Percentiles rank a stretch among this genome's conserved stretches.
These are phyloP conservation scores for Staphylotrichum tortipilum DNA, from an alignment of 495 filamentous ascomycete species.

Conservation along the genomic window DNA sequence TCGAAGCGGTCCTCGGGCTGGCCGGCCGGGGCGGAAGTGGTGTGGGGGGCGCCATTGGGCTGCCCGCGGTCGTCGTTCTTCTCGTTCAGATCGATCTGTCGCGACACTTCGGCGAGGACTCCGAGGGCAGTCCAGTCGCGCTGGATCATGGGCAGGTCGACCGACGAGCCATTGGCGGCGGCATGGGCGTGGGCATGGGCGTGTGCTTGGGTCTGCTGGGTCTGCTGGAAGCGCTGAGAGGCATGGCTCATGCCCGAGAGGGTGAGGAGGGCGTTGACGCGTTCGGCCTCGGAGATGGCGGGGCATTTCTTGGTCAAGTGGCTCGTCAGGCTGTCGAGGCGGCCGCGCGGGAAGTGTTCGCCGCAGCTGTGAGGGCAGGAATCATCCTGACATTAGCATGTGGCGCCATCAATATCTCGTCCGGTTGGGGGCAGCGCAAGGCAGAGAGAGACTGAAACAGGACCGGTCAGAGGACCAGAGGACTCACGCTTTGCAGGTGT, in stretches of 20 bases:
- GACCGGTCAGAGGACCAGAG: not conserved
- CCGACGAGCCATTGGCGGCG: slow-evolving; percentile 20
- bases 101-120: slow-evolving; percentile 73
- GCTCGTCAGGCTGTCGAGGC: slow-evolving; percentile 66
- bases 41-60: slow-evolving; percentile 5
- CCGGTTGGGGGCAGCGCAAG: too few species aligned
- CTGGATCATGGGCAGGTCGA: slow-evolving; percentile 25
- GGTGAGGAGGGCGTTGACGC: slow-evolving; percentile 53
- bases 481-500: slow-evolving; percentile 62
- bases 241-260: slow-evolving; percentile 33
- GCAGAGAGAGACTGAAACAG: not conserved
- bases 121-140: slow-evolving; percentile 61
- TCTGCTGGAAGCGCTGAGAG: slow-evolving; percentile 20
- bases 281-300: slow-evolving; percentile 56
- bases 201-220: slow-evolving; percentile 16
- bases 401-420: too few species aligned
- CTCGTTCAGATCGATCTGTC: slow-evolving; percentile 52
- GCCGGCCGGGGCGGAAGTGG: not conserved
- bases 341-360: slow-evolving; percentile 75
- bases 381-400: too few species aligned
- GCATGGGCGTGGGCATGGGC: slow-evolving; percentile 34
- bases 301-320: slow-evolving; percentile 79
- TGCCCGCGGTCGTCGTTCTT: slow-evolving; percentile 36
- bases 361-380: slow-evolving; percentile 49
- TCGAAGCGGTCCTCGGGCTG: slow-evolving; percentile 31